phyloP scores from a whole-genome alignment of 78 protist genomes.

The Dictyostelium purpureum region DNA sequence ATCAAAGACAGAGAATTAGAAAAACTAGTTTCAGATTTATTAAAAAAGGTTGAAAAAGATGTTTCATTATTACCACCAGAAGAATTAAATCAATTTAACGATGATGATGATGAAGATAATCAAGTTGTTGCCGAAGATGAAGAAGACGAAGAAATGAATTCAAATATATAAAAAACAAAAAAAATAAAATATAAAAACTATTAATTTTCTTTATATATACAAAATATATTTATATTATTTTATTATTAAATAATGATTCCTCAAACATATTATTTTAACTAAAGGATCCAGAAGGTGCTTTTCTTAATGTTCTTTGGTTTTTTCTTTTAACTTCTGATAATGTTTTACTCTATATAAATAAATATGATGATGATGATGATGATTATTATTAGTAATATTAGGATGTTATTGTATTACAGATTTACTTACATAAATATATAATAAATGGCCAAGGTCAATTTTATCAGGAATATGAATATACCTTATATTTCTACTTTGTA shows the following conservation, averaged over 20 bases:
- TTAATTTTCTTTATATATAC: not conserved
- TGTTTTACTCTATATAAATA: not conserved
- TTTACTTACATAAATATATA: slow-evolving; percentile 7
- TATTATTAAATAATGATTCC: not conserved
- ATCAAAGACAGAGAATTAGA: slow-evolving; percentile 21
- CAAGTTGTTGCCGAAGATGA: not conserved
- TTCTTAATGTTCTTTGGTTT: slow-evolving; percentile 24
- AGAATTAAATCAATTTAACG: not conserved
- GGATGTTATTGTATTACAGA: not conserved
- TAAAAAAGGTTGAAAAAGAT: not conserved
- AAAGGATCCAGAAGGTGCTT: not conserved
- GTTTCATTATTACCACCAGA: slow-evolving; percentile 29
- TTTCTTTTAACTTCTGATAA: slow-evolving; percentile 15
- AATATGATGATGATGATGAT: not conserved
- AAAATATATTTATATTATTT: not conserved
- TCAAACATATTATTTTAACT: not conserved
- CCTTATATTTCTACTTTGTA: slow-evolving; percentile 30
- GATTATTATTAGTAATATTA: not conserved
- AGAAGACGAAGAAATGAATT: slow-evolving; percentile 1
- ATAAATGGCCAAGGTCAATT: slow-evolving; percentile 4
- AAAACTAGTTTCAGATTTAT: not conserved
- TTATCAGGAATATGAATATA: slow-evolving; percentile 35
- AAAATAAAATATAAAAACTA: not conserved
- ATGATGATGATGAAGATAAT: not conserved
- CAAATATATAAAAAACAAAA: not conserved